Percentiles rank a stretch among this genome's conserved stretches.
phyloP scores from a whole-genome alignment of 108 stramenopile species.

The Craspedostauros australis region DNA sequence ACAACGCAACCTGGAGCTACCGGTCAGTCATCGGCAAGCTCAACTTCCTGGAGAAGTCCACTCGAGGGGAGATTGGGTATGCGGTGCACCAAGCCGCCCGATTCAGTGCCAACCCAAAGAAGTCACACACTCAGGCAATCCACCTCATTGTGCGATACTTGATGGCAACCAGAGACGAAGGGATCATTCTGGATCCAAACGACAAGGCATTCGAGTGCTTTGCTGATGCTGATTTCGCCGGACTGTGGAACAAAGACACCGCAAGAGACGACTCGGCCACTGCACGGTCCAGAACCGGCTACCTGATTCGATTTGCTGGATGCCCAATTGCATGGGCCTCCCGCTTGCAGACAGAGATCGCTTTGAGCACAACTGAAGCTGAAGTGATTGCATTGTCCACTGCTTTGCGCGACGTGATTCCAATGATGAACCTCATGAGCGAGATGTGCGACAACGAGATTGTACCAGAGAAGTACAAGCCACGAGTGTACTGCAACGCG shows the following conservation, averaged over 20 bases:
- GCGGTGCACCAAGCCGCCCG: constrained; percentile 34
- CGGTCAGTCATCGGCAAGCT: constrained; percentile 34
- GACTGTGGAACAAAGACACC: constrained; percentile 25
- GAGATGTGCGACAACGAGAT: constrained; percentile 13
- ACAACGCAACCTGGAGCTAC: constrained; percentile 6
- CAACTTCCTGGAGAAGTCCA: constrained; percentile 26
- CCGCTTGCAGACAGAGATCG: constrained; percentile 17
- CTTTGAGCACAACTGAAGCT: constrained; percentile 23
- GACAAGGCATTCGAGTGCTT: constrained; percentile 25
- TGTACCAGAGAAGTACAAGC: background rate
- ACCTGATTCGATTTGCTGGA: constrained; percentile 11
- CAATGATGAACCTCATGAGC: constrained; percentile 17
- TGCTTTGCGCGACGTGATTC: constrained; percentile 18
- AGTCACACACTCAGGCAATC: constrained; percentile 29
- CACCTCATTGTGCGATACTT: constrained; percentile 23
- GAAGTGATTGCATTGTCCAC: constrained; percentile 19
- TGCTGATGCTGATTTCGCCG: constrained; percentile 46
- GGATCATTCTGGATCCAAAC: constrained; percentile 17
- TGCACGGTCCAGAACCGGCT: constrained; percentile 17
- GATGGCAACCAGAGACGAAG: constrained; percentile 11
- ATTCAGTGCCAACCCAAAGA: constrained; percentile 15
- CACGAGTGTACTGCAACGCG: constrained; percentile 9
- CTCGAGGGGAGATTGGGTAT: constrained; percentile 28
- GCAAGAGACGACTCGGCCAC: constrained; percentile 10
- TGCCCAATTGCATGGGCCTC: constrained; percentile 20